Evolutionary conservation across 208 protist species (phyloP).

Genomic region (Trypanosoma theileri): DNA sequence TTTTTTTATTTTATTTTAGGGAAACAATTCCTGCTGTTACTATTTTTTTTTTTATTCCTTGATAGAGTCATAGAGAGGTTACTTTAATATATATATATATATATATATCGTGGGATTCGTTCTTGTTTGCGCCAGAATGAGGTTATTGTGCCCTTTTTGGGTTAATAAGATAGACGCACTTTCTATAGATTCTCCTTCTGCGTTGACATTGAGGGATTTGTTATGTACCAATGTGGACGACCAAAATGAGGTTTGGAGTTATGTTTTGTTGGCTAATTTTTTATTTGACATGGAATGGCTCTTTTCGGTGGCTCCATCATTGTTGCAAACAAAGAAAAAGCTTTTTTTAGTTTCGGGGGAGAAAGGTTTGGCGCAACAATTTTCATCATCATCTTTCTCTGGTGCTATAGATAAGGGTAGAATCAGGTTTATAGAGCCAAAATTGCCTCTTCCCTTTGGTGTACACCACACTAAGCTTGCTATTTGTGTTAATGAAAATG

Average conservation of each 20-base stretch:
- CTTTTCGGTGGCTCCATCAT: slow-evolving; percentile 34
- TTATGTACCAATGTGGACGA: slow-evolving; percentile 47
- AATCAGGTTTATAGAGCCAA: slow-evolving; percentile 57
- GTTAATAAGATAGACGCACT: slow-evolving; percentile 44
- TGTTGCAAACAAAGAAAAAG: slow-evolving; percentile 30
- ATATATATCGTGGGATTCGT: not conserved
- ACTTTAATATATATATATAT: slow-evolving; percentile 20
- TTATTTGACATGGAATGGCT: slow-evolving; percentile 75
- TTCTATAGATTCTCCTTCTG: slow-evolving; percentile 14
- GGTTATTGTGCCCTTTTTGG: slow-evolving; percentile 46
- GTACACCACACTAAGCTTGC: slow-evolving; percentile 87
- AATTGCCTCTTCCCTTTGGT: slow-evolving; percentile 68
- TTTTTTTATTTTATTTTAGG: slow-evolving; percentile 14
- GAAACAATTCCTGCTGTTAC: too few relatives aligned
- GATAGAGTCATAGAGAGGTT: too few relatives aligned
- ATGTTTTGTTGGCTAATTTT: slow-evolving; percentile 68
- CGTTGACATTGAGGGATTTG: slow-evolving; percentile 41
- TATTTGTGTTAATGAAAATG: slow-evolving; percentile 51
- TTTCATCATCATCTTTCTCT: slow-evolving; percentile 9
- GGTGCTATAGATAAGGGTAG: slow-evolving; percentile 17
- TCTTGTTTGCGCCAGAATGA: slow-evolving; percentile 1
- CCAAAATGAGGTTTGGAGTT: slow-evolving; percentile 45
- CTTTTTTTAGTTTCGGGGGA: slow-evolving; percentile 67
- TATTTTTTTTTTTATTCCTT: too few relatives aligned
- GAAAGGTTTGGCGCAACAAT: slow-evolving; percentile 34